phyloP scores from a whole-genome alignment of 225 moss, liverwort and hornwort species.

The Rhytidiadelphus loreus region DNA sequence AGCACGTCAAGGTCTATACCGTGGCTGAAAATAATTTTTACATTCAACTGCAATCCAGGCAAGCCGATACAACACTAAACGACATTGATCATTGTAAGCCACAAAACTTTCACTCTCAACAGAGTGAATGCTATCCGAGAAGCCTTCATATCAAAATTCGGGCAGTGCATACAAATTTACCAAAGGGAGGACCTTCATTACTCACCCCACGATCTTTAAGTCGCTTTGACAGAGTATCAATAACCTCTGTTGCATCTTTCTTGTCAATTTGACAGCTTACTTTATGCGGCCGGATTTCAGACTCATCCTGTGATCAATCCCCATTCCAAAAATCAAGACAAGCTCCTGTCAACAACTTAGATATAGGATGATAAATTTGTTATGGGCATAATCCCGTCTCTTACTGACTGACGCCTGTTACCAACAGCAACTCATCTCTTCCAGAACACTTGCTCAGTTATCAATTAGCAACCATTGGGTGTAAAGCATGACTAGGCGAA shows the following conservation, averaged over 20 bases:
- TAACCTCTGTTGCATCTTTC: constrained; percentile 30
- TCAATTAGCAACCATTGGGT: background rate
- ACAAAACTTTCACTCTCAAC: background rate
- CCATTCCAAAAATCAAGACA: background rate
- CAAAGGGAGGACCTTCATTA: background rate
- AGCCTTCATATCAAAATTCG: background rate
- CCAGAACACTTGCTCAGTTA: background rate
- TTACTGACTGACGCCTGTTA: background rate
- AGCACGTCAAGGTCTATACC: constrained; percentile 63
- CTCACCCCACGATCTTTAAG: constrained; percentile 49
- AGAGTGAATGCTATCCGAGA: background rate
- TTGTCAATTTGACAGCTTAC: constrained; percentile 67
- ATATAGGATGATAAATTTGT: background rate
- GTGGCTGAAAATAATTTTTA: constrained; percentile 64
- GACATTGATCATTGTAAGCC: background rate
- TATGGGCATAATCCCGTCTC: background rate
- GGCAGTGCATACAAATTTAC: background rate
- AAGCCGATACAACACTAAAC: background rate
- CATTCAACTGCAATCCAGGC: constrained; percentile 39
- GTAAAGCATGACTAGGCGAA: background rate
- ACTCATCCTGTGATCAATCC: constrained; percentile 35
- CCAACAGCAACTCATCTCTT: background rate
- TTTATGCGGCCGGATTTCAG: constrained; percentile 62
- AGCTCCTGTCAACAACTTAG: background rate
- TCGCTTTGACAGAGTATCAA: constrained; percentile 28